Evolutionary conservation across 1,139 yeast species (phyloP).

Genomic region (Blastobotrys apis): DNA sequence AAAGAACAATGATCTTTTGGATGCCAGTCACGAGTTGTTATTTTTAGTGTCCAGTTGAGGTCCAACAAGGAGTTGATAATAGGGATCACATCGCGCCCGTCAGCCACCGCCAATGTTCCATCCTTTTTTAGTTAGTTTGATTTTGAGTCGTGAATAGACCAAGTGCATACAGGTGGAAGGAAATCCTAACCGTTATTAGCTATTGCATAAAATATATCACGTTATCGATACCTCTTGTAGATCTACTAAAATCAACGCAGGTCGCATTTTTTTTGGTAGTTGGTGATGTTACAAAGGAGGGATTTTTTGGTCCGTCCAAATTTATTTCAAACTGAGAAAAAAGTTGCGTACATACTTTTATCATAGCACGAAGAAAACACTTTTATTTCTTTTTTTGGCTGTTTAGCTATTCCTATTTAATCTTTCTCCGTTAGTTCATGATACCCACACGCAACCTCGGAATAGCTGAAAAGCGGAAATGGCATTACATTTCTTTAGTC

Average conservation of each 20-base stretch:
- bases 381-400: too few species aligned
- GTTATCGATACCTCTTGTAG: constrained; percentile 1
- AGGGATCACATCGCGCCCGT: constrained; percentile 59
- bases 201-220: too few species aligned
- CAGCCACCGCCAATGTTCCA: constrained; percentile 70
- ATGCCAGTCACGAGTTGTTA: constrained; percentile 89
- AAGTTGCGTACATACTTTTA: too few species aligned
- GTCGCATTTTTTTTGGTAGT: not conserved
- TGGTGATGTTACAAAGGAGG: not conserved
- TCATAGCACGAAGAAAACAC: too few species aligned
- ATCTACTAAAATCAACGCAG: constrained; percentile 6
- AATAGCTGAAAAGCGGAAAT: too few species aligned
- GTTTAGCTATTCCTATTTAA: too few species aligned
- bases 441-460: too few species aligned
- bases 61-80: constrained; percentile 44
- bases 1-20: constrained; percentile 74
- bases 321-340: too few species aligned
- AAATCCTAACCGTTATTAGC: too few species aligned
- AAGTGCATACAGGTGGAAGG: constrained; percentile 49
- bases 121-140: constrained; percentile 22
- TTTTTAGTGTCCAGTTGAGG: constrained; percentile 55
- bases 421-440: too few species aligned
- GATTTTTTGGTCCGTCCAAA: not conserved
- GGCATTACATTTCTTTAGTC: too few species aligned
- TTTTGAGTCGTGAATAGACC: not conserved